Base-by-base conservation (phyloP, 2,329 filamentous ascomycete species). In the Fulvia fulva region DNA sequence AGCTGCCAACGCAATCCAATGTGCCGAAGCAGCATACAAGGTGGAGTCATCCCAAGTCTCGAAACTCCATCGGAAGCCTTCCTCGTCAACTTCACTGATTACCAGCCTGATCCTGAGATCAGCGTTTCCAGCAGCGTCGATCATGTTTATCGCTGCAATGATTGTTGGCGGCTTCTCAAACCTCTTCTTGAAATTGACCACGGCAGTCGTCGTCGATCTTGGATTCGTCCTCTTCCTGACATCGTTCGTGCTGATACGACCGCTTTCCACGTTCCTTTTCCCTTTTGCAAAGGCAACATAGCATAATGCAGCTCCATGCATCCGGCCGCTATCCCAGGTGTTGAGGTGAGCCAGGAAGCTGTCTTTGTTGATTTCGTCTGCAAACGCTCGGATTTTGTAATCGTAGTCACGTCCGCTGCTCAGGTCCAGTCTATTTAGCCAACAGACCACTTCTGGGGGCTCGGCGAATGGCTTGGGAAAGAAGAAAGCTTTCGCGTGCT, bases 221-320 rank as follows among this genome's bases (percentile, higher is more conserved):
- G 51, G 59, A 16, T 56, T 28, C 22, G 56, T 58, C 19, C 59
- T 32, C 49, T 58, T 62, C 25, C 67, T 54, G 50, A 67, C 64
- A 58, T 70, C 67, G 6, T 53, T 53, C 19, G 68, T 68, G 11
- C 56, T 56, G 51, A 70, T 67, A n/a, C 55, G 56, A 3, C 69
- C 69, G n/a, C 57, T 60, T 21, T 64, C 67, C 2, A 70, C 68
- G 28, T 61, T 60, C 45, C 49, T 56, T 55, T 71, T 71, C 9
- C 51, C 53, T 47, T 58, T 58, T 0, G 68, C 67, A 55, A 69
- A 70, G 1, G 67, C 69, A n/a, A 71, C 69, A 66, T 67, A 71
- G 51, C 61, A 65, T 61, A 71, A 63, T 1, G 66, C 68, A 4
- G 66, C 69, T 26, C 68, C 67, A 26, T 61, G 51, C 44, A 70